These are phyloP conservation scores for Linnemannia exigua DNA, from an alignment of 192 early-diverging fungal species.

Conservation along the genomic window DNA sequence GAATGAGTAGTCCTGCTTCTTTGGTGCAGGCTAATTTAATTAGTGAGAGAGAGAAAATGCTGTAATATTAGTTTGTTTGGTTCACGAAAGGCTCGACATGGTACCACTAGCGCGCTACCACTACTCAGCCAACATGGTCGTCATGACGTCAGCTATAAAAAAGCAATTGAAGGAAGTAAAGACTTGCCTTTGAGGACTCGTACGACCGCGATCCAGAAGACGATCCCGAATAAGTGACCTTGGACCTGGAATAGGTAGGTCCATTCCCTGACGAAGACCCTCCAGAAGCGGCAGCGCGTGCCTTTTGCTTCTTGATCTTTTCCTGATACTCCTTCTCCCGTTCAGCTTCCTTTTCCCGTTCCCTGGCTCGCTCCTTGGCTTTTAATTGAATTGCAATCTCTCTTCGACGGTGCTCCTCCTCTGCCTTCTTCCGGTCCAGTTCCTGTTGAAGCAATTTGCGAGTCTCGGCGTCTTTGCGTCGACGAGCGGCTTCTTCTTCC, in stretches of 20 bases:
- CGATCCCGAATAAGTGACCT: slow-evolving; percentile 25
- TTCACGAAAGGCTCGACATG: background rate
- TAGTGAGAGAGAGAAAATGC: background rate
- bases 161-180: background rate
- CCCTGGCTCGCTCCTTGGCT: slow-evolving; percentile 49
- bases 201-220: slow-evolving; percentile 17
- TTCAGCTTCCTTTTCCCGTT: slow-evolving; percentile 37
- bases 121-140: background rate
- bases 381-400: slow-evolving; percentile 31
- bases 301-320: slow-evolving; percentile 21
- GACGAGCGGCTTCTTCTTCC: slow-evolving; percentile 31
- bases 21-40: slow-evolving; percentile 12
- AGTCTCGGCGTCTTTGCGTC: slow-evolving; percentile 39
- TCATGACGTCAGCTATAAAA: background rate
- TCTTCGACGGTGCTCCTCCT: slow-evolving; percentile 37
- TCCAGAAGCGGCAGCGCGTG: slow-evolving; percentile 5
- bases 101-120: background rate
- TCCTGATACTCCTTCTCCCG: slow-evolving; percentile 36
- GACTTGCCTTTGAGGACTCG: slow-evolving; percentile 32
- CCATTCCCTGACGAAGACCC: slow-evolving; percentile 16
- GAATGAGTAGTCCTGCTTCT: slow-evolving; percentile 38
- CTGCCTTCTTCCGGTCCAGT: slow-evolving; percentile 33
- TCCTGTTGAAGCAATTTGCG: slow-evolving; percentile 35
- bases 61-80: background rate
- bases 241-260: slow-evolving; percentile 44